Percentiles rank a stretch among this genome's conserved stretches.
Conservation (phyloP, 2,329 filamentous ascomycete species). For the Fusarium tricinctum region DNA sequence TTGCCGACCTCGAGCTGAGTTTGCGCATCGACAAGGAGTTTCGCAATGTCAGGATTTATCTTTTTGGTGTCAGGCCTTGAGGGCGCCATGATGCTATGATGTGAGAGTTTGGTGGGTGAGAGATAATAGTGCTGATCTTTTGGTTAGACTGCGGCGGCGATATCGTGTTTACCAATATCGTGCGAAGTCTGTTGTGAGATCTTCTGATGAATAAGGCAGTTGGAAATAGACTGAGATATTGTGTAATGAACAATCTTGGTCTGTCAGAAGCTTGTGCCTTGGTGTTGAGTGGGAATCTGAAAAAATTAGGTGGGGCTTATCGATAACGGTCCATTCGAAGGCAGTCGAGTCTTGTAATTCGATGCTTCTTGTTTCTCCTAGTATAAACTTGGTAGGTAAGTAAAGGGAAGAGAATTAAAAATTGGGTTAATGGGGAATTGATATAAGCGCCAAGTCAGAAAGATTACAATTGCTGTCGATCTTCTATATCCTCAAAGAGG, state of each 20-base stretch:
- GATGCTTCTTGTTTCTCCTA: not conserved
- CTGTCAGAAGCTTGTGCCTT: constrained; percentile 38
- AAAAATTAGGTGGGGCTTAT: constrained; percentile 53
- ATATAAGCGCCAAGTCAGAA: not conserved
- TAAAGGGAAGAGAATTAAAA: not conserved
- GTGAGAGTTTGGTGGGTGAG: constrained; percentile 12
- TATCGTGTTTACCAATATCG: not conserved
- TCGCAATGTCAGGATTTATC: constrained; percentile 52
- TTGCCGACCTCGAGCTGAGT: constrained; percentile 60
- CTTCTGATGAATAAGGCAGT: not conserved
- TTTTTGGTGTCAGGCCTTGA: constrained; percentile 57
- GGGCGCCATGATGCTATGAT: constrained; percentile 57
- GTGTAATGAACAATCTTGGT: constrained; percentile 24
- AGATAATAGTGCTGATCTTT: constrained; percentile 1
- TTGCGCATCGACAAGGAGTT: constrained; percentile 57
- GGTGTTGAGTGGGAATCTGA: constrained; percentile 47
- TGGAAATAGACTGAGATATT: constrained; percentile 18
- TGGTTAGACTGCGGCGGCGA: not conserved
- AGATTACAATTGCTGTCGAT: not conserved
- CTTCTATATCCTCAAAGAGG: not conserved
- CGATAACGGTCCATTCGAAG: constrained; percentile 47
- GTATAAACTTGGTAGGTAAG: not conserved
- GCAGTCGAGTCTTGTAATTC: constrained; percentile 3
- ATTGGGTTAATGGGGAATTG: not conserved
- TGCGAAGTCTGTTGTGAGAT: not conserved